Evolutionary conservation across 805 yeast species (phyloP), one percentile per base, ranked within the genome.

Genomic region (Hanseniaspora taiwanica): DNA sequence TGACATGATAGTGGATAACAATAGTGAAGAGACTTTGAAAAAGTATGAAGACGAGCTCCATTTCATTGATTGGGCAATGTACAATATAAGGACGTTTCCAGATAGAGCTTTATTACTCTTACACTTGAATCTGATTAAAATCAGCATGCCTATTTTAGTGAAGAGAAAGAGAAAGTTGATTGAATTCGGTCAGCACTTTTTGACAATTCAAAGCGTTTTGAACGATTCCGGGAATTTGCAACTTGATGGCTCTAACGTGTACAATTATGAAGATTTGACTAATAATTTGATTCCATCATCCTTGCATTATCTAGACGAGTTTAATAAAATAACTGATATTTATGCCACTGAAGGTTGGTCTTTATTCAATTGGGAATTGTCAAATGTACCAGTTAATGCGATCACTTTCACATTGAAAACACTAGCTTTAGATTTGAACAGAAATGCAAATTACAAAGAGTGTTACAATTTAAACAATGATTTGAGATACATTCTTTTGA

Each of bases 381-480:
- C 77, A 35, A 71, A 73, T n/a, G 66, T 75, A 37, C 81, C 81
- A 2, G 60, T 74, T 39, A 79, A 75, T 53, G 72, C 77, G 6
- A 64, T 75, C 13, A 69, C 74, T 12, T 52, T 74, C 40, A 56
- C 74, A 44, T 60, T 72, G 46, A 69, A 72, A 12, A 70, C 74
- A 24, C 61, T 75, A 38, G 65, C 72, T 2, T 69, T 73, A 6
- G 76, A 74, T 50, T 60, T 73, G 51, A 69, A 69, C 42, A 63
- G 40, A 5, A 13, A n/a, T 35, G 57, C 52, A 32, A 19, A 18
- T 10, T 18, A 33, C 23, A 19, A 33, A 18, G 50, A 51, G 41
- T 61, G 62, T 42, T 48, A 56, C 10, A 49, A 55, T 21, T 45
- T 65, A 43, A 60, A 65, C 40, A 56, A 54, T 38, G 62, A 58